Conservation (phyloP, 1,284 basidiomycete genomes). For the Grifola frondosa region DNA sequence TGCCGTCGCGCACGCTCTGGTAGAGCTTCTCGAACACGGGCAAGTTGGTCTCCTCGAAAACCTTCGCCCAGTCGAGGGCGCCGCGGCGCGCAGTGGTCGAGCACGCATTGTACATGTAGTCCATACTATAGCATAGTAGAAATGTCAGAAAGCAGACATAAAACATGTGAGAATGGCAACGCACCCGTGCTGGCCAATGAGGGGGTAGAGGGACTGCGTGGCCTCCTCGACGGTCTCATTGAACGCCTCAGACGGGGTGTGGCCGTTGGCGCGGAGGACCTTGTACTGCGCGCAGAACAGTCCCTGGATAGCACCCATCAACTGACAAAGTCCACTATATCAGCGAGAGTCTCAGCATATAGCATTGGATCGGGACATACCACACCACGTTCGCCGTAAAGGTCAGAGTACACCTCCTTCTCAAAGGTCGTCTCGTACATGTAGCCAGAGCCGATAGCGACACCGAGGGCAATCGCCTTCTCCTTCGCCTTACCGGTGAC, state of each 20-base stretch:
- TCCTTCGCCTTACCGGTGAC: conserved; percentile 98
- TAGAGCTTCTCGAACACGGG: conserved; percentile 96
- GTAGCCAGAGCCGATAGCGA: conserved; percentile 95
- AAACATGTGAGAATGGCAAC: conserved; percentile 17
- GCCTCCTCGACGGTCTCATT: conserved; percentile 99
- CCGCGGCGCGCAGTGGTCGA: conserved; percentile 99
- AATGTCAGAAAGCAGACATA: background rate
- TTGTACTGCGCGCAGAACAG: conserved; percentile 99
- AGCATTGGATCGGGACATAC: conserved; percentile 47
- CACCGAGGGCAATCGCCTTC: conserved; percentile 93
- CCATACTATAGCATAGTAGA: conserved; percentile 67
- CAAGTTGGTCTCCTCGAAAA: conserved; percentile 91
- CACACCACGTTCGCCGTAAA: conserved; percentile 99
- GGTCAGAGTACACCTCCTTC: conserved; percentile 99
- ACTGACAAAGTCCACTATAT: conserved; percentile 41
- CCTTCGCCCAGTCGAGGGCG: conserved; percentile 98
- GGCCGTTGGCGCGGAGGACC: conserved; percentile 97
- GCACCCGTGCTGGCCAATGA: conserved; percentile 92
- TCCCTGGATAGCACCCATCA: conserved; percentile 99
- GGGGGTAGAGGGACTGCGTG: conserved; percentile 96
- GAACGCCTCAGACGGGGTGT: conserved; percentile 97
- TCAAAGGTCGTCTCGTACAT: conserved; percentile 98
- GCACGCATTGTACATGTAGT: conserved; percentile 99
- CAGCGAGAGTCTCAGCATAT: conserved; percentile 12
- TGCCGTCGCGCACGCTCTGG: conserved; percentile 91